Evolutionary conservation across 371 early-diverging fungal genomes (phyloP), one percentile per base, ranked within the genome.

Genomic region (Mortierella sp.): DNA sequence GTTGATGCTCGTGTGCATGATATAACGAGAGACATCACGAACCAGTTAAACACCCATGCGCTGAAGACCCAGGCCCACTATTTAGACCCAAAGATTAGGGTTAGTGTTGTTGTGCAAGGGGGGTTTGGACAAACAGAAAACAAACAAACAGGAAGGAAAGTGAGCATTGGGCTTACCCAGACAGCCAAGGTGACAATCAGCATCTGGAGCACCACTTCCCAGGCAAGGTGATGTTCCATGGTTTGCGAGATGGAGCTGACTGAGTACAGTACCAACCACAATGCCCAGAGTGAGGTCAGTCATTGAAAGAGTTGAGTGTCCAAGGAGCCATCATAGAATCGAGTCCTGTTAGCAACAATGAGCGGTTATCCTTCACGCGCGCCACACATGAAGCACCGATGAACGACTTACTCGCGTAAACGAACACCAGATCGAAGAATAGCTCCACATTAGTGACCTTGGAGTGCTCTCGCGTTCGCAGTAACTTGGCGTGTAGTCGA

Each of bases 61-160:
- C 61, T 65, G 49, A 65, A 71, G 37, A 71, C 49, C 72, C 72
- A 71, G 19, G 66, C 55, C 72, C 72, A 71, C 72, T 69, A 34
- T 29, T 27, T 29, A n/a, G 34, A 22, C n/a, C 48, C 4, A 47
- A 10, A 47, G 48, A 47, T 19, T 12, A 17, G 56, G 27, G 9
- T 29, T 34, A 34, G 34, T 10, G 34, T 34, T 7, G 34, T 34
- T 34, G 19, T 40, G 29, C 41, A 47, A 41, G 13, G 13, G 46
- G n/a, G 22, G 39, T 1, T 29, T 24, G 37, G 24, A 47, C 7
- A 34, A 34, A 34, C 34, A 34, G 34, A 10, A 34, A n/a, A 41
- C 34, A 45, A 34, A 47, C 7, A 34, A 34, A 34, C 34, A 34
- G 34, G 34, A 34, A n/a, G n/a, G n/a, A n/a, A n/a, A n/a, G n/a